phyloP scores from a whole-genome alignment of 352 stramenopile genomes.

The Phytophthora tentaculata region DNA sequence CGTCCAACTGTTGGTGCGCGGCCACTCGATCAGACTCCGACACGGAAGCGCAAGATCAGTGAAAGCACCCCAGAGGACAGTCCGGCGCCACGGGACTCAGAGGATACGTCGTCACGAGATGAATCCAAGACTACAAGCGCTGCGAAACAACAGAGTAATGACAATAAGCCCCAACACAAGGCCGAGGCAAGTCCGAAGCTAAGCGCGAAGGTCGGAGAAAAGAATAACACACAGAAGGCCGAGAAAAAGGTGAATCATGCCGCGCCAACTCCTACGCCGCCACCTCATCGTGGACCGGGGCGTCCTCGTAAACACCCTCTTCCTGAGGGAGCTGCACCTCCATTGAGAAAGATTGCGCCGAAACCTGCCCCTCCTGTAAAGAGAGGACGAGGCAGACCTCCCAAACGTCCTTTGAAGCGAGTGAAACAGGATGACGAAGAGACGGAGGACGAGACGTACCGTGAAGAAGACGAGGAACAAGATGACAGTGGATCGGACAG shows the following conservation, averaged over 20 bases:
- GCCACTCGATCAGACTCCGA: conserved; percentile 3
- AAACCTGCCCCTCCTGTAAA: conserved; percentile 23
- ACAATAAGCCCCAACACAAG: conserved; percentile 2
- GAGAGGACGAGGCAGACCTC: conserved; percentile 25
- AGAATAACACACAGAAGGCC: background rate
- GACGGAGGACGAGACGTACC: conserved; percentile 26
- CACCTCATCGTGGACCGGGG: conserved; percentile 25
- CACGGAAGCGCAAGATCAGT: conserved; percentile 27
- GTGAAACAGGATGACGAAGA: conserved; percentile 25
- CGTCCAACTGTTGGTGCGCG: conserved; percentile 9
- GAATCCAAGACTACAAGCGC: background rate
- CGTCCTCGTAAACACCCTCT: conserved; percentile 13
- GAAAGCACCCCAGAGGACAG: conserved; percentile 13
- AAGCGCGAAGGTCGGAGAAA: conserved; percentile 4
- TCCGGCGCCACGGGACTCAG: conserved; percentile 7
- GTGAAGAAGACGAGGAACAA: conserved; percentile 27
- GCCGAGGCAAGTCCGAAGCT: background rate
- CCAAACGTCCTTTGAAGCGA: conserved; percentile 26
- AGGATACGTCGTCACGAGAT: conserved; percentile 11
- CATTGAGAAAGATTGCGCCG: conserved; percentile 15
- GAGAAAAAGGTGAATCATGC: conserved; percentile 13
- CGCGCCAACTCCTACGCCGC: background rate
- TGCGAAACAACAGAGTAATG: conserved; percentile 8
- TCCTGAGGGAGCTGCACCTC: conserved; percentile 1
- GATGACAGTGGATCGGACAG: conserved; percentile 49